phyloP scores from a whole-genome alignment of 768 basidiomycete genomes.

The Epithele typhae region DNA sequence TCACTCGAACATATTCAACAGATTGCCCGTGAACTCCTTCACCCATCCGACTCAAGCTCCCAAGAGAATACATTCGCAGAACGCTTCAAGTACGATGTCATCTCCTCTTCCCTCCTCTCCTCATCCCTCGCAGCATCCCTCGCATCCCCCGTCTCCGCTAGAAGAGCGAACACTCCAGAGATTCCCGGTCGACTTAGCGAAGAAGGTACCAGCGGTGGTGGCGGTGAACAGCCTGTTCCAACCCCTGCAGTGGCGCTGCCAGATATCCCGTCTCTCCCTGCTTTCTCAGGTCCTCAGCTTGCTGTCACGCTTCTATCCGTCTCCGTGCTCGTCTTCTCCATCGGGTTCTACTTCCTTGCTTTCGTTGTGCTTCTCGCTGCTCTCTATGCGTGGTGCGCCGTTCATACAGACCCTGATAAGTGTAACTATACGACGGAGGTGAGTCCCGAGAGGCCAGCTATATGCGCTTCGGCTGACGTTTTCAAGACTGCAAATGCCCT shows the following conservation, averaged over 20 bases:
- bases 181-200: conserved; percentile 4
- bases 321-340: conserved; percentile 19
- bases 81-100: conserved; percentile 80
- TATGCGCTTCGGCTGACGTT: not conserved
- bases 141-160: conserved; percentile 26
- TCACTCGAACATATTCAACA: too few species aligned
- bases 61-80: conserved; percentile 53
- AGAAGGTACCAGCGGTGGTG: too few species aligned
- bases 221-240: too few species aligned
- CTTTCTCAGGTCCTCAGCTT: conserved; percentile 6
- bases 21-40: conserved; percentile 8
- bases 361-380: conserved; percentile 16
- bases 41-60: conserved; percentile 5
- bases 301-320: conserved; percentile 17
- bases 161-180: conserved; percentile 19
- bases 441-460: conserved; percentile 5
- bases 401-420: conserved; percentile 8
- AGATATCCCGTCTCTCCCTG: not conserved
- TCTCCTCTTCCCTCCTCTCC: conserved; percentile 75
- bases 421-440: conserved; percentile 20
- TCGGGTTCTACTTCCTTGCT: conserved; percentile 19
- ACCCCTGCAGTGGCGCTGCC: too few species aligned
- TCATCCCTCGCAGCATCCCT: conserved; percentile 36
- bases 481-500: conserved; percentile 59
- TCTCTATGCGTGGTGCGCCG: conserved; percentile 13